Base-by-base conservation (phyloP, 31 red algal species). In the Odonthalia washingtoniensis region DNA sequence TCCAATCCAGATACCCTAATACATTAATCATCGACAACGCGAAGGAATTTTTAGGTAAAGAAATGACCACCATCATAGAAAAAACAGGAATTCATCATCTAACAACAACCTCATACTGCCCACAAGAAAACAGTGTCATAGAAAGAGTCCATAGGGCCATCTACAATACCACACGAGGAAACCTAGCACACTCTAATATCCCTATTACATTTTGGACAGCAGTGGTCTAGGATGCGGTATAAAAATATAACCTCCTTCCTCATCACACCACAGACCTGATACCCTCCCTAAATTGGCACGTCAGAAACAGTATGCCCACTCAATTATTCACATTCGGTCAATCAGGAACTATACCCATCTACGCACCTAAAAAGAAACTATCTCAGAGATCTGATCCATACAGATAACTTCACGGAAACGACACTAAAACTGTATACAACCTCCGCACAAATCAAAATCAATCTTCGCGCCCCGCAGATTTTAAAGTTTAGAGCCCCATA, bases 211-310 rank as follows among this genome's bases (percentile, higher is more conserved):
- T 44, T 44, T 44, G 86, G 75, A 33, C 72, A 52, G 60, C 77
- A 18, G 62, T 52, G 35, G 31, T 57, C 5, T 34, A 60, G 3
- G 75, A 89, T 60, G 18, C 41, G 26, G 26, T 61, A 9, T 80
- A 78, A 36, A 89, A 89, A 72, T 69, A 88, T n/a, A 79, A 80
- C 72, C 17, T 88, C 42, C 2, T 79, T 9, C 74, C 49, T 46
- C 85, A 88, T 57, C 16, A 18, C 26, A 52, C 38, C 1, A 78
- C 32, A 0, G 4, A 35, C n/a, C 70, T 28, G 4, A 78, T 70
- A 3, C 85, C 57, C 5, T 88, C 75, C 74, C 2, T 69, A 49
- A 9, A 53, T 31, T 79, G 74, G 57, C 44, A 69, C 63, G 62
- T 45, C 28, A 3, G 12, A 21, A 78, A 39, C 9, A 37, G 27